Evolutionary conservation across 1,284 basidiomycete species (phyloP).

Genomic region (Blastosporella zonata): DNA sequence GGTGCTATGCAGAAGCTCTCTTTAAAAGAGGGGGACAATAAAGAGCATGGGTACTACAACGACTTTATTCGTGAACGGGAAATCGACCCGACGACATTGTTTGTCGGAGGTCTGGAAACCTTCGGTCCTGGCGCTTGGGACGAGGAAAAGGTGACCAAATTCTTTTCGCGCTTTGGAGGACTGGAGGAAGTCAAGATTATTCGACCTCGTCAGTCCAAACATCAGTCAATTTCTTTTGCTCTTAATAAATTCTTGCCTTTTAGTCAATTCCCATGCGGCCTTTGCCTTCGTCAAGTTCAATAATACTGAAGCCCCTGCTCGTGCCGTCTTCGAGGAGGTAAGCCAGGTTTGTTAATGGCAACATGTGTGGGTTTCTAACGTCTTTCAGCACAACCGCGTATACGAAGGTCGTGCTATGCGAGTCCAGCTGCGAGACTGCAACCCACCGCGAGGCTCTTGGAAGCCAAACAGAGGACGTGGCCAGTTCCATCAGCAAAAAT

Average conservation of each 20-base stretch:
- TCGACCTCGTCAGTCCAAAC: constrained; percentile 48
- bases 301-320: constrained; percentile 53
- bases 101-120: constrained; percentile 72
- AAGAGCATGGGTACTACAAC: constrained; percentile 22
- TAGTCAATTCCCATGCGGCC: constrained; percentile 58
- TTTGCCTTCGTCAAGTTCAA: constrained; percentile 76
- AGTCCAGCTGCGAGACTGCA: constrained; percentile 63
- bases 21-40: constrained; percentile 25
- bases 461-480: constrained; percentile 36
- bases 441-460: constrained; percentile 47
- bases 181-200: constrained; percentile 63
- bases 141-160: constrained; percentile 51
- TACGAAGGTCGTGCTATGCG: constrained; percentile 67
- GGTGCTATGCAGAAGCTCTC: constrained; percentile 30
- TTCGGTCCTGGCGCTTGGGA: constrained; percentile 63
- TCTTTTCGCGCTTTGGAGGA: constrained; percentile 63
- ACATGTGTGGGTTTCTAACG: constrained; percentile 2
- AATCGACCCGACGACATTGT: constrained; percentile 65
- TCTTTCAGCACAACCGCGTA: constrained; percentile 60
- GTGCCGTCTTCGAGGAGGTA: constrained; percentile 64
- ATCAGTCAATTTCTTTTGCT: neutral
- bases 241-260: constrained; percentile 5
- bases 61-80: constrained; percentile 30
- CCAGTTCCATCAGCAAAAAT: constrained; percentile 29
- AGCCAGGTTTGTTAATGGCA: constrained; percentile 10